Evolutionary conservation across 2,329 filamentous ascomycete species (phyloP).

Genomic region (Dendrostoma leiphaemia): DNA sequence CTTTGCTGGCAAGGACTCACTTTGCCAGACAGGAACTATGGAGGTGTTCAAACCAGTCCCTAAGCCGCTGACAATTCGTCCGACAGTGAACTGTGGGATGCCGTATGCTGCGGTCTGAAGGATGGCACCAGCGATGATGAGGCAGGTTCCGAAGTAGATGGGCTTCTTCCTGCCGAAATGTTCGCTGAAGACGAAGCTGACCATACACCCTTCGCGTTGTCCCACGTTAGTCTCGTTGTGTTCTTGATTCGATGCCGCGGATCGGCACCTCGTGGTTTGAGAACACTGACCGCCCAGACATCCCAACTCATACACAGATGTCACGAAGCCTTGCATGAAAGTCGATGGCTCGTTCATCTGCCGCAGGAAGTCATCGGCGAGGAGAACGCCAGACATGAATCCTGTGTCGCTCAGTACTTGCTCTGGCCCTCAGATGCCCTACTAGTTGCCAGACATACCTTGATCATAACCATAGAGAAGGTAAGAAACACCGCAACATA

Average conservation of each 20-base stretch:
- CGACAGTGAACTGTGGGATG: constrained; percentile 41
- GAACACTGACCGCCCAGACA: constrained; percentile 3
- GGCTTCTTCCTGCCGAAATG: constrained; percentile 38
- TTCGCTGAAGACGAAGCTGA: constrained; percentile 35
- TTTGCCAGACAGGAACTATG: constrained; percentile 59
- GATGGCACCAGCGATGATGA: constrained; percentile 42
- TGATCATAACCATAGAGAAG: constrained; percentile 11
- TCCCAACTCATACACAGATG: constrained; percentile 2
- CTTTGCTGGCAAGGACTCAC: constrained; percentile 39
- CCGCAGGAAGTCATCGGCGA: not conserved
- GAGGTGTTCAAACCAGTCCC: constrained; percentile 40
- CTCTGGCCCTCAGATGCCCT: too few species aligned
- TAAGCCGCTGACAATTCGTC: constrained; percentile 41
- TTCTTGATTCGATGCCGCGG: not conserved
- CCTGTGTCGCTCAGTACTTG: not conserved
- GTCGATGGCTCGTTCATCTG: constrained; percentile 6
- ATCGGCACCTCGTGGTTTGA: not conserved
- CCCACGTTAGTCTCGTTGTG: not conserved
- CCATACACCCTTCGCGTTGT: not conserved
- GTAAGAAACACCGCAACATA: constrained; percentile 3
- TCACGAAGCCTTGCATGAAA: constrained; percentile 9
- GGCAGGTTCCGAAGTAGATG: constrained; percentile 37
- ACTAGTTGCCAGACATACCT: not conserved
- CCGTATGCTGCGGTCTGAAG: constrained; percentile 38
- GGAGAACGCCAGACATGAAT: constrained; percentile 7